A percentile compares a stretch with the other conserved stretches of the same genome.
Conservation (phyloP, 345 rosid genomes). For the Hibiscus mutabilis region DNA sequence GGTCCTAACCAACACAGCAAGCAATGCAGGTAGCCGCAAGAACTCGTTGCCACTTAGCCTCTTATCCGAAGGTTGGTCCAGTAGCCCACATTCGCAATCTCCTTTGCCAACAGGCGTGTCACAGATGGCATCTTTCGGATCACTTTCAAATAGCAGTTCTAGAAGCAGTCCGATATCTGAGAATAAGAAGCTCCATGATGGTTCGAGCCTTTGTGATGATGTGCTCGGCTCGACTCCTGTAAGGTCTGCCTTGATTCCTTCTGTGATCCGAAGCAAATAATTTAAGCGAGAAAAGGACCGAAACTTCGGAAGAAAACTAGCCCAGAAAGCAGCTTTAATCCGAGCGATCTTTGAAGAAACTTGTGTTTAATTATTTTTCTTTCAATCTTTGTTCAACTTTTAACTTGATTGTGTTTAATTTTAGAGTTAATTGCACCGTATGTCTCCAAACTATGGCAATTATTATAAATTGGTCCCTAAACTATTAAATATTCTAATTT, state of each 20-base stretch:
- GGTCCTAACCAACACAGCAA: conserved; percentile 37
- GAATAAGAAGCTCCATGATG: conserved; percentile 29
- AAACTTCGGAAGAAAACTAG: not conserved
- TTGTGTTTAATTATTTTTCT: not conserved
- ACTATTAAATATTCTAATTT: too few relatives aligned
- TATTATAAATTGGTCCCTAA: too few relatives aligned
- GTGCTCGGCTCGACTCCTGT: conserved; percentile 23
- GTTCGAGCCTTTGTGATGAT: conserved; percentile 22
- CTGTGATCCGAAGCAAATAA: conserved; percentile 4
- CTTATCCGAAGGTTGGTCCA: conserved; percentile 29
- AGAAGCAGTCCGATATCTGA: conserved; percentile 41
- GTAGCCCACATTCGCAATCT: conserved; percentile 41
- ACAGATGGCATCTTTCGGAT: conserved; percentile 43
- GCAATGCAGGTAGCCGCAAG: conserved; percentile 19
- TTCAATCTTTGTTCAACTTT: conserved; percentile 6
- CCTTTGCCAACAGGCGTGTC: conserved; percentile 52
- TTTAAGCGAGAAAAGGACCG: not conserved
- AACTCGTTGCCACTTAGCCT: conserved; percentile 27
- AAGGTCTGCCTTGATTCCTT: conserved; percentile 21
- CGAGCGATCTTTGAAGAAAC: conserved; percentile 3
- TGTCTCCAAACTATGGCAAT: too few relatives aligned
- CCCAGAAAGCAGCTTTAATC: not conserved
- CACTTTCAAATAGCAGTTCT: conserved; percentile 59
- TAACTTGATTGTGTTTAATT: not conserved
- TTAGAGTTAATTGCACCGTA: too few relatives aligned